These are phyloP conservation scores for Cladorrhinum sp. DNA, from an alignment of 2,329 filamentous ascomycete genomes.

Conservation along the genomic window DNA sequence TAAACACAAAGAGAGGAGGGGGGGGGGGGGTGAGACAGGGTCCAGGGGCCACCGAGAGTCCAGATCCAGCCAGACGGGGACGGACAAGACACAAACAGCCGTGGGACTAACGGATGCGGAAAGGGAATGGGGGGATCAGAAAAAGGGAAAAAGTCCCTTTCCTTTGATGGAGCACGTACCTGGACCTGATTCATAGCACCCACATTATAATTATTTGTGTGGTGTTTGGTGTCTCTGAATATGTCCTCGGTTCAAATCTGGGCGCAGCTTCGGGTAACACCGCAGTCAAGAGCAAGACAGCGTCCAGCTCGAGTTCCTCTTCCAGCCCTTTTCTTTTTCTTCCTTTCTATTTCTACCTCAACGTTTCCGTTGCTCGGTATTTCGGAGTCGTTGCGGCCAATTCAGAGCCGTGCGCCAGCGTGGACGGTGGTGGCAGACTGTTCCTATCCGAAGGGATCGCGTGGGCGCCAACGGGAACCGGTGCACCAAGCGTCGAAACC, in stretches of 20 bases:
- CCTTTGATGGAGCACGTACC: constrained; percentile 23
- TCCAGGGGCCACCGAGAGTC: constrained; percentile 3
- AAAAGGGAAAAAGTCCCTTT: neutral
- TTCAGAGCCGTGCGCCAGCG: neutral
- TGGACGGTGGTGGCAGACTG: neutral
- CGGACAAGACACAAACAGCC: neutral
- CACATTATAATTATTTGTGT: constrained; percentile 22
- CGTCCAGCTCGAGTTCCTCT: neutral
- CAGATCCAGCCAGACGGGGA: neutral
- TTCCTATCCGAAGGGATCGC: constrained; percentile 3
- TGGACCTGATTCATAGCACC: constrained; percentile 28
- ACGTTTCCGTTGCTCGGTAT: neutral
- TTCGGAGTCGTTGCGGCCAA: neutral
- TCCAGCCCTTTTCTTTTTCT: neutral
- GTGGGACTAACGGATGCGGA: constrained; percentile 16
- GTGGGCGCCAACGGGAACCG: constrained; percentile 3
- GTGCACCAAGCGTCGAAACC: neutral
- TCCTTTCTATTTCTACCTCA: neutral
- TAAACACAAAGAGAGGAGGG: neutral
- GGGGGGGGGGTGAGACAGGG: neutral
- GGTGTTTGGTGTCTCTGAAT: constrained; percentile 9
- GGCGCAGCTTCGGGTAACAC: neutral
- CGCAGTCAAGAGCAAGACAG: constrained; percentile 1
- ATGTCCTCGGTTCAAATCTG: constrained; percentile 6
- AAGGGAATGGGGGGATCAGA: constrained; percentile 5